Conservation (phyloP, 2,329 filamentous ascomycete species). For the Phialophora verrucosa region DNA sequence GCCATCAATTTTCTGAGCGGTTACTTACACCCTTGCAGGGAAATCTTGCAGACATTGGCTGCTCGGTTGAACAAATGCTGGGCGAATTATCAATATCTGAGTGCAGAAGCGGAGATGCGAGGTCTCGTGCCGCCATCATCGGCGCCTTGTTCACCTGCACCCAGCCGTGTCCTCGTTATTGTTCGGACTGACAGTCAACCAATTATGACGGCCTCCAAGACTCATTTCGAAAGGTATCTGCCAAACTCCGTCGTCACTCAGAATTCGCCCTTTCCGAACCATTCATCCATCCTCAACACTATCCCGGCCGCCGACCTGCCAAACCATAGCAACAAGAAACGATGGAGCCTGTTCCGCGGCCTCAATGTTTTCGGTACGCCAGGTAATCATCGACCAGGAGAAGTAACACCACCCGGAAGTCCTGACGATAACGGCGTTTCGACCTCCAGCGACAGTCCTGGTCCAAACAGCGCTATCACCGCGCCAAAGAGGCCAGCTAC, state of each 20-base stretch:
- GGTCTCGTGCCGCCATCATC: constrained; percentile 70
- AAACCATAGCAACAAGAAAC: constrained; percentile 45
- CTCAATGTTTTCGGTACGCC: constrained; percentile 53
- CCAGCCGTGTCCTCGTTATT: constrained; percentile 84
- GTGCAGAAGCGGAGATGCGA: constrained; percentile 67
- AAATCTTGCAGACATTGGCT: constrained; percentile 71
- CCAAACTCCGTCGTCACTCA: constrained; percentile 45
- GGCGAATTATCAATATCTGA: constrained; percentile 79
- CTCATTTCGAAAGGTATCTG: constrained; percentile 68
- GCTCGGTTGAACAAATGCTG: constrained; percentile 73
- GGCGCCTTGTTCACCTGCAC: constrained; percentile 81
- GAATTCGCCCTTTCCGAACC: constrained; percentile 45
- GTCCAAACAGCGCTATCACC: constrained; percentile 40
- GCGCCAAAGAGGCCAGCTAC: constrained; percentile 45
- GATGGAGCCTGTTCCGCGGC: constrained; percentile 60
- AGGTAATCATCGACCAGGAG: constrained; percentile 52
- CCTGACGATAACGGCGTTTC: constrained; percentile 39
- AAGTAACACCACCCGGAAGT: constrained; percentile 48
- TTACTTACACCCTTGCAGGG: constrained; percentile 51
- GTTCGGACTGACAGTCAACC: constrained; percentile 76
- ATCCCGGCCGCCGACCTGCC: constrained; percentile 39
- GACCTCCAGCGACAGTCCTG: constrained; percentile 16
- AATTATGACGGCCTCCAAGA: constrained; percentile 60
- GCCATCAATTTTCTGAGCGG: background rate
- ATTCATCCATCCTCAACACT: constrained; percentile 45